Evolutionary conservation across 352 stramenopile genomes (phyloP).

Genomic region (Halophytophthora polymorphica): DNA sequence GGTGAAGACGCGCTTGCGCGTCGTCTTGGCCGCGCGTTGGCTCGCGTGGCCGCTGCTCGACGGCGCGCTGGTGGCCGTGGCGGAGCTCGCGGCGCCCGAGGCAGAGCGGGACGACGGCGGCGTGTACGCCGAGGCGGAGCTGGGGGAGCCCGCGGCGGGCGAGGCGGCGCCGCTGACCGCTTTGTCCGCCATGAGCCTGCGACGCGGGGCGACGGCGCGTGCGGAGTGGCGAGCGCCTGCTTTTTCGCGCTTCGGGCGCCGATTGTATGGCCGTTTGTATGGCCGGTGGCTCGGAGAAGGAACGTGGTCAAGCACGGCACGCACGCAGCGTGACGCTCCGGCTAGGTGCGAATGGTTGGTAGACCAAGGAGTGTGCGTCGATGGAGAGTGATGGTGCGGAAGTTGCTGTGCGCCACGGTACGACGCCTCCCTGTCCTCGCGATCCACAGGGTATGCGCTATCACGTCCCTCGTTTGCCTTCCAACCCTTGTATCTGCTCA

Average conservation of each 20-base stretch:
- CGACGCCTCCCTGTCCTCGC: not conserved
- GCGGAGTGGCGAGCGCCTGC: too few species aligned
- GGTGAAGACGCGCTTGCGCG: slow-evolving; percentile 72
- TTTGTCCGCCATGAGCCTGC: slow-evolving; percentile 26
- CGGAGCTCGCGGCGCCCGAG: slow-evolving; percentile 4
- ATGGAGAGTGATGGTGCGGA: slow-evolving; percentile 54
- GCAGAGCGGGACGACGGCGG: slow-evolving; percentile 7
- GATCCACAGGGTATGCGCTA: not conserved
- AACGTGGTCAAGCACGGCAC: too few species aligned
- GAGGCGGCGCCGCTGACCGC: slow-evolving; percentile 10
- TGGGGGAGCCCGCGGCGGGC: slow-evolving; percentile 17
- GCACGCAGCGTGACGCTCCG: slow-evolving; percentile 3
- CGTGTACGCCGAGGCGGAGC: slow-evolving; percentile 15
- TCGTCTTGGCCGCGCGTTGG: slow-evolving; percentile 2
- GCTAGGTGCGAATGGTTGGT: too few species aligned
- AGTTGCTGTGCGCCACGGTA: slow-evolving; percentile 45
- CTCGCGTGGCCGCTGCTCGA: not conserved
- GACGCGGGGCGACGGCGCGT: too few species aligned
- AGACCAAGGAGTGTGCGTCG: slow-evolving; percentile 31
- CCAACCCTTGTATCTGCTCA: not conserved
- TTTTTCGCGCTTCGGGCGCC: too few species aligned
- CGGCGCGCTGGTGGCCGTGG: not conserved
- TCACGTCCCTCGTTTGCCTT: not conserved
- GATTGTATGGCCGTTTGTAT: too few species aligned
- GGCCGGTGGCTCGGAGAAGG: too few species aligned